Evolutionary conservation across 148 eudicot species (phyloP).

Genomic region (Cornus florida): DNA sequence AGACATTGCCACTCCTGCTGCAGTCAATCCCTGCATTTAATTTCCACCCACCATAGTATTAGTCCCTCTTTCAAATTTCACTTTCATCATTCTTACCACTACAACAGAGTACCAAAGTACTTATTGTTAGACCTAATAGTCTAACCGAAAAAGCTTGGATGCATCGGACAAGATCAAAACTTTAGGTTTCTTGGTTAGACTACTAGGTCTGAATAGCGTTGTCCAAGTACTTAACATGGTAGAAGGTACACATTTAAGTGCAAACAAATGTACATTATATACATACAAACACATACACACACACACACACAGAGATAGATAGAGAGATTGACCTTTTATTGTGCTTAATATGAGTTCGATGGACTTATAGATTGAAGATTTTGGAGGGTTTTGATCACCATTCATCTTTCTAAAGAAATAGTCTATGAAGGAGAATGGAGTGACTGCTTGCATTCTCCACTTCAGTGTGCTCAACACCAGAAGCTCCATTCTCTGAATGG

Average conservation of each 20-base stretch:
- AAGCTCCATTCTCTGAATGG: too few relatives aligned
- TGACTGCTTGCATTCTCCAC: too few relatives aligned
- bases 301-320: neutral
- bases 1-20: slow-evolving; percentile 88
- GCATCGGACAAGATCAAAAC: too few relatives aligned
- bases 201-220: too few relatives aligned
- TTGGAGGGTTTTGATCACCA: slow-evolving; percentile 49
- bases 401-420: slow-evolving; percentile 51
- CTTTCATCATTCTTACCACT: neutral
- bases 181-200: too few relatives aligned
- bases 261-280: too few relatives aligned
- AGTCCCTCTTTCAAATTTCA: slow-evolving; percentile 16
- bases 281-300: neutral
- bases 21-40: slow-evolving; percentile 73
- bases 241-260: neutral
- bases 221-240: neutral
- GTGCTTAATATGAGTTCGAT: slow-evolving; percentile 55
- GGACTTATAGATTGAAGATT: slow-evolving; percentile 37
- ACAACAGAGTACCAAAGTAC: neutral
- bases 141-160: too few relatives aligned
- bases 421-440: slow-evolving; percentile 34
- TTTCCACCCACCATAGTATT: slow-evolving; percentile 40
- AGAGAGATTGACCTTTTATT: slow-evolving; percentile 44
- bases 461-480: too few relatives aligned
- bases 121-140: too few relatives aligned